Conservation (phyloP, 192 early-diverging fungal genomes). For the Coemansia reversa region DNA sequence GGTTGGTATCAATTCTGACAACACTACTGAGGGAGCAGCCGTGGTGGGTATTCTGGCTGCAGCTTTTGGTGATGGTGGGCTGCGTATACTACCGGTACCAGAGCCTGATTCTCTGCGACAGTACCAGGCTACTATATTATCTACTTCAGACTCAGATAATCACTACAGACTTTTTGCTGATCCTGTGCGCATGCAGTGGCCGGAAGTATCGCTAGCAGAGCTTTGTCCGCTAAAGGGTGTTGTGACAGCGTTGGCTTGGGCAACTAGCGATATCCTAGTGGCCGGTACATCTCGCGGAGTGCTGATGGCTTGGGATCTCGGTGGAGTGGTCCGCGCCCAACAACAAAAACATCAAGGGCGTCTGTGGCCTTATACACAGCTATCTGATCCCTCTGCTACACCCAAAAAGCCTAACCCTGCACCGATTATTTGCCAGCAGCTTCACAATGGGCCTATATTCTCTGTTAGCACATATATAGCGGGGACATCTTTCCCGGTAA, state of each 20-base stretch:
- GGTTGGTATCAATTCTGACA: conserved; percentile 8
- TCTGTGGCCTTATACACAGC: conserved; percentile 13
- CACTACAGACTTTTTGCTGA: background rate
- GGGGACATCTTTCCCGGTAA: conserved; percentile 2
- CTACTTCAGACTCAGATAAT: background rate
- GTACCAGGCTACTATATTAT: background rate
- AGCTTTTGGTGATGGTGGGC: conserved; percentile 41
- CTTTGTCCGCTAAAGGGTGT: conserved; percentile 22
- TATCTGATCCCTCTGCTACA: background rate
- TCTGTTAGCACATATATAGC: conserved; percentile 1
- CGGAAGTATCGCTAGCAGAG: conserved; percentile 26
- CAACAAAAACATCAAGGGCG: background rate
- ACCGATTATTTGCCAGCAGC: conserved; percentile 20
- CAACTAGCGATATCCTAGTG: conserved; percentile 21
- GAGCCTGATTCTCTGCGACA: conserved; percentile 2
- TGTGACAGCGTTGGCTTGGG: conserved; percentile 41
- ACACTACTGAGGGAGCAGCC: background rate
- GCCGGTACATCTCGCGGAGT: conserved; percentile 34
- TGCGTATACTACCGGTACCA: conserved; percentile 39
- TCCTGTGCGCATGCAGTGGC: conserved; percentile 32
- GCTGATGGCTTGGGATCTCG: conserved; percentile 24
- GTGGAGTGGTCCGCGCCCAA: conserved; percentile 10
- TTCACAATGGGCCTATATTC: conserved; percentile 16
- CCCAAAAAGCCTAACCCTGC: background rate
- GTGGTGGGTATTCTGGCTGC: conserved; percentile 30